These are phyloP conservation scores for Boletus rufocinnamomeus DNA, from an alignment of 768 basidiomycete species.

Conservation along the genomic window DNA sequence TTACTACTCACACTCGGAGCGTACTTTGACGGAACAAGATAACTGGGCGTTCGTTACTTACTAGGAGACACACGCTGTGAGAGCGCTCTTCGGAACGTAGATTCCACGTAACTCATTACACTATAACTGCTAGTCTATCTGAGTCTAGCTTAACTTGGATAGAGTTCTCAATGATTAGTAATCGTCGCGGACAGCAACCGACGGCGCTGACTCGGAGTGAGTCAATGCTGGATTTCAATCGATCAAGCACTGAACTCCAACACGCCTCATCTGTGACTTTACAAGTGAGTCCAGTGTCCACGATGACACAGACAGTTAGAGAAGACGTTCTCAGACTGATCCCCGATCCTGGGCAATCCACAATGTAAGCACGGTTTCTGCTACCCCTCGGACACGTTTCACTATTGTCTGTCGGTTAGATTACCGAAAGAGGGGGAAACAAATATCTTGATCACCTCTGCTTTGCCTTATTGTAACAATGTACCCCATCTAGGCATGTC, in stretches of 20 bases:
- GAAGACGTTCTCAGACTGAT: slow-evolving; percentile 52
- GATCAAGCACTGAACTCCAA: neutral
- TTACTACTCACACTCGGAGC: neutral
- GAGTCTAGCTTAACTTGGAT: neutral
- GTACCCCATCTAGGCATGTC: slow-evolving; percentile 88
- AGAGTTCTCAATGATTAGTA: slow-evolving; percentile 13
- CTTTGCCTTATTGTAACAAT: slow-evolving; percentile 95
- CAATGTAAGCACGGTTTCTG: slow-evolving; percentile 41
- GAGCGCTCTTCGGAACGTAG: neutral
- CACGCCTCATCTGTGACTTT: neutral
- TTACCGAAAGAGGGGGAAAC: slow-evolving; percentile 82
- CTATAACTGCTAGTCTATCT: neutral
- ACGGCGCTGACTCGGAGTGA: too few relatives aligned
- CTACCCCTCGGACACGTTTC: neutral
- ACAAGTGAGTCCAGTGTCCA: slow-evolving; percentile 1
- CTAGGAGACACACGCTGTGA: neutral
- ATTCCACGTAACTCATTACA: neutral
- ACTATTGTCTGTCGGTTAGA: slow-evolving; percentile 34
- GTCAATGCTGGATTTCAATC: slow-evolving; percentile 8
- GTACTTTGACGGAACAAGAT: neutral
- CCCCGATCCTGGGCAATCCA: slow-evolving; percentile 51
- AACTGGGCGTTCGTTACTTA: neutral
- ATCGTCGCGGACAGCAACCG: slow-evolving; percentile 7
- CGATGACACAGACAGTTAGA: slow-evolving; percentile 59
- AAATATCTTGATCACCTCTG: slow-evolving; percentile 92